Conservation (phyloP, 2,329 filamentous ascomycete species). For the Oidium heveae region DNA sequence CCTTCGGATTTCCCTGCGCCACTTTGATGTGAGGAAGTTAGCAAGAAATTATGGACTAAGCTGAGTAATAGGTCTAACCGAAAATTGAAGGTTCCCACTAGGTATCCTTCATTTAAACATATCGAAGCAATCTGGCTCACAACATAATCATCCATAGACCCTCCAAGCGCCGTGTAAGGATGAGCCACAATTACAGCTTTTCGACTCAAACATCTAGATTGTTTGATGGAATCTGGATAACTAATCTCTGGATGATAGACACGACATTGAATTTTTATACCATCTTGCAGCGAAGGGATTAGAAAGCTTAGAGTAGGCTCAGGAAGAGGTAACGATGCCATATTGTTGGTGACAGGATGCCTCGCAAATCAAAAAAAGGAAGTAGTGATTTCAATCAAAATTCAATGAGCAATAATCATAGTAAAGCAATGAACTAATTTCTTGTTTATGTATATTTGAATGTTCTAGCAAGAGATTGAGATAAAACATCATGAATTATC, state of each 20-base stretch:
- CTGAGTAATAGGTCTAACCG: slow-evolving; percentile 24
- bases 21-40: slow-evolving; percentile 20
- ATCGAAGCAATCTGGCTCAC: slow-evolving; percentile 35
- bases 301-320: slow-evolving; percentile 39
- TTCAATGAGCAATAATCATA: no score
- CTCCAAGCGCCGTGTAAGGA: slow-evolving; percentile 73
- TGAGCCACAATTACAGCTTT: slow-evolving; percentile 52
- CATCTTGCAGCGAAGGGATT: slow-evolving; percentile 66
- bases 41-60: neutral
- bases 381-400: no score
- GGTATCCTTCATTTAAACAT: slow-evolving; percentile 40
- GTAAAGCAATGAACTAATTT: no score
- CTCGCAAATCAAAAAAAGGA: no score
- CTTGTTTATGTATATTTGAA: no score
- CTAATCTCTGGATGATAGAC: slow-evolving; percentile 44
- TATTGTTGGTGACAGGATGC: no score
- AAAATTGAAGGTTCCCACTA: slow-evolving; percentile 83
- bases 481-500: no score
- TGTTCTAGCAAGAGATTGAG: no score
- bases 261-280: slow-evolving; percentile 50
- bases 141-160: slow-evolving; percentile 59
- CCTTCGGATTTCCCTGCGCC: slow-evolving; percentile 53
- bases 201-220: slow-evolving; percentile 7
- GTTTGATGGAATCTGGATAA: slow-evolving; percentile 5
- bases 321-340: no score